Percentiles rank a stretch among this genome's conserved stretches.
Evolutionary conservation across 495 filamentous ascomycete genomes (phyloP).

Genomic region (Glonium stellatum): DNA sequence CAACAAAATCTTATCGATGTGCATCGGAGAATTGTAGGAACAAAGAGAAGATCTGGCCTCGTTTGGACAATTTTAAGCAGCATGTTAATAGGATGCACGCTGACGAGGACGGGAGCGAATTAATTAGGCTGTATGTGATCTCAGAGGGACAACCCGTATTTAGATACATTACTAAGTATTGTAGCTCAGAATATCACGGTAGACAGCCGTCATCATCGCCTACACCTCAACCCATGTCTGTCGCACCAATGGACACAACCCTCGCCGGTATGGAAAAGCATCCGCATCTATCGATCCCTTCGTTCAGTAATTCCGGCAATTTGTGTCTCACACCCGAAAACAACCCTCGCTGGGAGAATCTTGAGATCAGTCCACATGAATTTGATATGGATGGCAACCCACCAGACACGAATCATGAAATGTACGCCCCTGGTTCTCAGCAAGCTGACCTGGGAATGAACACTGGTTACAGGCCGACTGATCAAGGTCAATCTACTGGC

Average conservation of each 20-base stretch:
- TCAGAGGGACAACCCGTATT: not conserved
- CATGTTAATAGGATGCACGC: constrained; percentile 77
- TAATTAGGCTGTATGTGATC: constrained; percentile 46
- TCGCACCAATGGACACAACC: constrained; percentile 25
- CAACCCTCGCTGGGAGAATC: constrained; percentile 11
- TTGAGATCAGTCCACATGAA: not conserved
- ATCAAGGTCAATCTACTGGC: constrained; percentile 1
- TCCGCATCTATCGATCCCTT: constrained; percentile 17
- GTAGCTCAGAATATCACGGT: not conserved
- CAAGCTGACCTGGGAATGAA: not conserved
- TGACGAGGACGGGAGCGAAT: constrained; percentile 45
- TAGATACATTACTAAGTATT: not conserved
- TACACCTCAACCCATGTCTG: constrained; percentile 6
- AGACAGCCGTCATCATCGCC: not conserved
- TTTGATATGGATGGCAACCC: not conserved
- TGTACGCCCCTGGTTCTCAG: not conserved
- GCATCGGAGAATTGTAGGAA: constrained; percentile 55
- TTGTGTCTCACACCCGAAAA: constrained; percentile 27
- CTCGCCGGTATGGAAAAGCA: constrained; percentile 24
- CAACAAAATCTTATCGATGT: constrained; percentile 61
- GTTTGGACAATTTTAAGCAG: constrained; percentile 84
- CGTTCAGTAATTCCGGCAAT: constrained; percentile 16
- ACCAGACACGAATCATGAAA: not conserved
- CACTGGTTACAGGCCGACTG: not conserved
- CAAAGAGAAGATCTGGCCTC: constrained; percentile 73